A percentile compares a stretch with the other conserved stretches of the same genome.
These are phyloP conservation scores for Yamadazyma sp. DNA, from an alignment of 805 yeast species.

Conservation along the genomic window DNA sequence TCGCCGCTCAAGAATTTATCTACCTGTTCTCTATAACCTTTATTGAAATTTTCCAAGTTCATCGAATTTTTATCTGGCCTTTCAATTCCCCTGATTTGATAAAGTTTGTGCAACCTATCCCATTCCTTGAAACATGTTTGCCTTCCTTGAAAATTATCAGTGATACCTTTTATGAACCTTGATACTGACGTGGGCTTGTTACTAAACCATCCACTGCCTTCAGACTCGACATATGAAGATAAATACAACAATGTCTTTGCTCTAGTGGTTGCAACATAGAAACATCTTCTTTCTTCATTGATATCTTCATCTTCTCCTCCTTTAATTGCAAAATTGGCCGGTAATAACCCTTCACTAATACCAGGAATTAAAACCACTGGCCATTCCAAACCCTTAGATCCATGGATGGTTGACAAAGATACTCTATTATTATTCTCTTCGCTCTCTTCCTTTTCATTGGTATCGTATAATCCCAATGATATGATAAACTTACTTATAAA, in stretches of 20 bases:
- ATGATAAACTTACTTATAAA: slow-evolving; percentile 24
- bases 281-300: slow-evolving; percentile 79
- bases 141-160: slow-evolving; percentile 6
- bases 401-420: slow-evolving; percentile 79
- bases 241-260: slow-evolving; percentile 61
- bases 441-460: slow-evolving; percentile 18
- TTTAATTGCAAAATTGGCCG: slow-evolving; percentile 49
- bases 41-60: slow-evolving; percentile 2
- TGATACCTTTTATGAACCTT: slow-evolving; percentile 22
- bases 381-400: slow-evolving; percentile 95
- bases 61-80: slow-evolving; percentile 1
- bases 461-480: slow-evolving; percentile 34
- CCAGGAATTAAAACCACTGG: slow-evolving; percentile 85
- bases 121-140: slow-evolving; percentile 18
- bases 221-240: slow-evolving; percentile 24
- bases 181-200: slow-evolving; percentile 20
- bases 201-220: slow-evolving; percentile 17
- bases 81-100: slow-evolving; percentile 12
- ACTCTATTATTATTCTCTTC: slow-evolving; percentile 20
- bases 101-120: slow-evolving; percentile 17
- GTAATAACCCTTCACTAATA: slow-evolving; percentile 61
- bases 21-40: slow-evolving; percentile 5
- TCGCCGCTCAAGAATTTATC: slow-evolving; percentile 1
- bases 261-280: slow-evolving; percentile 87
- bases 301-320: slow-evolving; percentile 28